Conservation (phyloP, 1,284 basidiomycete species). For the Ustilago esculenta region DNA sequence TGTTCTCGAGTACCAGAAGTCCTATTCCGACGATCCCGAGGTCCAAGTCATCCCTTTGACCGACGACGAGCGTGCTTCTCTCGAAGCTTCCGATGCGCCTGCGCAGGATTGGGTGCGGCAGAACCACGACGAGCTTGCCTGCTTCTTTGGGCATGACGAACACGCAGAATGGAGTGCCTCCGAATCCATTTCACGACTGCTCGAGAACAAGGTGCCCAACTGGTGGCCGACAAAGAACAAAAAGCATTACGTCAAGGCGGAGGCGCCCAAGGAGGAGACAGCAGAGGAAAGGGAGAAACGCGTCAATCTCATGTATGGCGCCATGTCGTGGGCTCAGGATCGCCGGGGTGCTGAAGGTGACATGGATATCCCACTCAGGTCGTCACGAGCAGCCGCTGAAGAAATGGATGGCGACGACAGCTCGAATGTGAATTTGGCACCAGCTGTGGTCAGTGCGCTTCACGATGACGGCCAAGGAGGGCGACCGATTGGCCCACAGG, state of each 20-base stretch:
- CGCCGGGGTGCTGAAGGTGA: constrained; percentile 14
- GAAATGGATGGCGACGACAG: background rate
- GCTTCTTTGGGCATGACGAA: constrained; percentile 41
- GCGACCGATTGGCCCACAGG: constrained; percentile 12
- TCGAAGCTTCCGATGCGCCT: constrained; percentile 45
- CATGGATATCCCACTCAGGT: constrained; percentile 11
- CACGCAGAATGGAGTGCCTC: constrained; percentile 43
- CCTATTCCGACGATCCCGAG: constrained; percentile 49
- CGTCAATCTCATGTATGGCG: constrained; percentile 41
- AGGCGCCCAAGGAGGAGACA: constrained; percentile 39
- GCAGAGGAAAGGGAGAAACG: constrained; percentile 36
- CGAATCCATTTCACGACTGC: constrained; percentile 40
- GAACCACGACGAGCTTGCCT: constrained; percentile 48
- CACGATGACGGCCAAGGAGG: constrained; percentile 12
- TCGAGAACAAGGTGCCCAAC: constrained; percentile 41
- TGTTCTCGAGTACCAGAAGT: constrained; percentile 59
- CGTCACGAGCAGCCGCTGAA: background rate
- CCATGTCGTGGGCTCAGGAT: constrained; percentile 46
- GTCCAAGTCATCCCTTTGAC: constrained; percentile 57
- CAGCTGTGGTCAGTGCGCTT: constrained; percentile 15
- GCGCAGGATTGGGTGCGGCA: constrained; percentile 52
- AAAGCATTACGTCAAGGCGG: constrained; percentile 35
- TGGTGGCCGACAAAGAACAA: constrained; percentile 39
- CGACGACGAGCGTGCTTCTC: constrained; percentile 44
- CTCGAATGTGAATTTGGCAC: background rate